Base-by-base conservation (phyloP, 306 rosid genomes). In the Albizia julibrissin region DNA sequence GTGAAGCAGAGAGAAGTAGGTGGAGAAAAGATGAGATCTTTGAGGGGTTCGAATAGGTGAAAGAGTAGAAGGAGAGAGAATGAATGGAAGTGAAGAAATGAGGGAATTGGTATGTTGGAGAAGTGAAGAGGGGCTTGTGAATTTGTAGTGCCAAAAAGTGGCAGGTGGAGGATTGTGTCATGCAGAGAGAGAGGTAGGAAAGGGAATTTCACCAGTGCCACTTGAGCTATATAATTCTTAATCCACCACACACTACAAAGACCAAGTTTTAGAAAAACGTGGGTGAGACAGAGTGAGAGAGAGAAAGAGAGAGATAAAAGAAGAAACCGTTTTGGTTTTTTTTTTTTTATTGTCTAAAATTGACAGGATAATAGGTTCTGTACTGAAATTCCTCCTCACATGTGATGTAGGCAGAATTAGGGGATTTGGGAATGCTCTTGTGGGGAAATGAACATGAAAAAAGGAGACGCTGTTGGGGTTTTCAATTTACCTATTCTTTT, bases 61-160 rank as follows among this genome's bases (percentile, higher is more conserved):
- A 22, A 24, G 66, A 10, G 2, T 13, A 64, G 10, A 29, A 29
- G 21, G 33, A 19, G 21, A 13, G 58, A 58, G 68, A 42, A 71
- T 72, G 80, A 42, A 26, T 58, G 47, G 43, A 39, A 46, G 22
- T 9, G 52, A 42, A 56, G 29, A 40, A 26, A 3, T n/a, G 29
- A 65, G 61, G 43, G 64, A 21, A 79, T 46, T 85, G 88, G 75
- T 85, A 81, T 87, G 94, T 74, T 79, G 64, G 72, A 85, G 89
- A 84, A 86, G 86, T 62, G 88, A 76, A 52, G 85, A 80, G 10
- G 69, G 68, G 49, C 19, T 68, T 47, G 43, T 74, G 91, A 85
- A 95, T 95, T 95, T 95, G 91, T 95, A 95, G 98, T 86, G 76
- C 84, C 79, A 46, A 86, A 88, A 91, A 88, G 92, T 83, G 86